Percentiles rank a stretch among this genome's conserved stretches.
Evolutionary conservation across 371 early-diverging fungal genomes (phyloP).

Genomic region (Actinomucor elegans): DNA sequence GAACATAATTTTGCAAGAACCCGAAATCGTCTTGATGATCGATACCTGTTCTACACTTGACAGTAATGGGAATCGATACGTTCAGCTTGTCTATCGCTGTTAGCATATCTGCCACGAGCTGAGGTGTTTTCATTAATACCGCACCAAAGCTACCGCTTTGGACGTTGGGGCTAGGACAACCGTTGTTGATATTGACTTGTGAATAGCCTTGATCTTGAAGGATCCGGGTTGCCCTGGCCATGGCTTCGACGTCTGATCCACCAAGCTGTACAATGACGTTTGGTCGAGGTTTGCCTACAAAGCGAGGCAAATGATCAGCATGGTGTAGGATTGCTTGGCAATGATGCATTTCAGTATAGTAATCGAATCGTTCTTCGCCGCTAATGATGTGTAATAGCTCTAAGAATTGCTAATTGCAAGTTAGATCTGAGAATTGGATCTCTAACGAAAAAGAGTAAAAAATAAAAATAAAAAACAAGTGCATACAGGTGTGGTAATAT

Average conservation of each 20-base stretch:
- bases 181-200: conserved; percentile 75
- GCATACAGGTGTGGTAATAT: conserved; percentile 73
- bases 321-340: conserved; percentile 65
- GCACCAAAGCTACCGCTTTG: conserved; percentile 73
- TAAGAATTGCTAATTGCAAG: conserved; percentile 53
- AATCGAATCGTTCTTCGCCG: conserved; percentile 48
- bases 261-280: conserved; percentile 66
- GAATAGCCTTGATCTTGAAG: conserved; percentile 52
- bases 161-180: conserved; percentile 77
- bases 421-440: neutral
- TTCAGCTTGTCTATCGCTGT: conserved; percentile 51
- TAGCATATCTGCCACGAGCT: conserved; percentile 58
- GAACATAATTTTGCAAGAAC: conserved; percentile 60
- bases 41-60: conserved; percentile 79
- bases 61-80: conserved; percentile 60
- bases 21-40: conserved; percentile 69
- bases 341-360: conserved; percentile 83
- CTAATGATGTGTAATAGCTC: conserved; percentile 71
- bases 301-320: conserved; percentile 35
- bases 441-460: no score
- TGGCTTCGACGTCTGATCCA: conserved; percentile 51
- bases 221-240: conserved; percentile 54
- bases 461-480: neutral
- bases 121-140: conserved; percentile 72
- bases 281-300: conserved; percentile 53